Evolutionary conservation across 441 rosid species (phyloP).

Genomic region (Metrosideros polymorpha): DNA sequence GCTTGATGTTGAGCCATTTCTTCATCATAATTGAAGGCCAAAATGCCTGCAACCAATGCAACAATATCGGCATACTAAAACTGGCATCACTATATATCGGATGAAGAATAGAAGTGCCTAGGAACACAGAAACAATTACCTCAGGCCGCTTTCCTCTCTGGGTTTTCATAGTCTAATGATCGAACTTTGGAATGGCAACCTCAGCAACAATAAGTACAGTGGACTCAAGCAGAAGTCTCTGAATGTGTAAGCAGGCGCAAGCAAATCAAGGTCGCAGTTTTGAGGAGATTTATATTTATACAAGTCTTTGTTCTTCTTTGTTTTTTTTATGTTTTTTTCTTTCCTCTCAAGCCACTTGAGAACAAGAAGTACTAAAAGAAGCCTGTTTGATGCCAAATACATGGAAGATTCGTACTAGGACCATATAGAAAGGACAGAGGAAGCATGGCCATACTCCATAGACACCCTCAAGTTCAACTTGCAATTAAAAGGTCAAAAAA

Average conservation of each 20-base stretch:
- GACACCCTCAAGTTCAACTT: slow-evolving; percentile 40
- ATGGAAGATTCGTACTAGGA: slow-evolving; percentile 32
- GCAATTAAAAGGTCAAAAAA: slow-evolving; percentile 2
- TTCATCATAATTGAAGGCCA: slow-evolving; percentile 98
- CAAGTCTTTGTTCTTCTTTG: neutral
- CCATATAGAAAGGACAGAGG: slow-evolving; percentile 38
- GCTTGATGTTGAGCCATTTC: slow-evolving; percentile 95
- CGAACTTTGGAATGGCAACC: neutral
- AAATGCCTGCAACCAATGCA: slow-evolving; percentile 46
- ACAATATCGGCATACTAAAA: neutral
- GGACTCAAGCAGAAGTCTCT: neutral
- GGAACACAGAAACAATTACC: slow-evolving; percentile 23
- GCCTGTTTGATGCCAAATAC: slow-evolving; percentile 25
- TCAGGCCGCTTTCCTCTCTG: slow-evolving; percentile 45
- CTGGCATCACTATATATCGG: neutral
- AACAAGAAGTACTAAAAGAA: slow-evolving; percentile 1
- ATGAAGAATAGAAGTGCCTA: neutral
- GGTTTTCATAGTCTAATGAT: slow-evolving; percentile 28
- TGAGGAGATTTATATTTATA: slow-evolving; percentile 12
- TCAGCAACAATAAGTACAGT: neutral
- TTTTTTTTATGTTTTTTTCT: too few relatives aligned
- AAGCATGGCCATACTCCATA: slow-evolving; percentile 18
- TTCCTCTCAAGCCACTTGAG: neutral
- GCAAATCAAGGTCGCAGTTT: slow-evolving; percentile 6
- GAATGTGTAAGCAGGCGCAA: slow-evolving; percentile 2